These are phyloP conservation scores for Penicillium egyptiacum DNA, from an alignment of 495 filamentous ascomycete species.

Conservation along the genomic window DNA sequence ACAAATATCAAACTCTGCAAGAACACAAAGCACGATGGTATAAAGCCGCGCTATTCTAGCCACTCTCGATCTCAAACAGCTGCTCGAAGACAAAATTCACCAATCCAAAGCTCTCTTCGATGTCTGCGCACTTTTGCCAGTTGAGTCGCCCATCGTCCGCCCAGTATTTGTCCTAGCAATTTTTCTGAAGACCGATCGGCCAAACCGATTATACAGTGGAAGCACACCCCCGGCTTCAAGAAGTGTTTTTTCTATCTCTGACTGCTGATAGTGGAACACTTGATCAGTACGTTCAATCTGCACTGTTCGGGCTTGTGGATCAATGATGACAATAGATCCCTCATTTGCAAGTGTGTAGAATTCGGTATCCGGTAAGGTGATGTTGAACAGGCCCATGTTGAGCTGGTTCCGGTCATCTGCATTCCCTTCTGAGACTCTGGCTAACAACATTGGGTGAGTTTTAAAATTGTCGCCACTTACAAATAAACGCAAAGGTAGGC, in stretches of 20 bases:
- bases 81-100: neutral
- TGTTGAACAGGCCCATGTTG: slow-evolving; percentile 8
- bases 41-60: neutral
- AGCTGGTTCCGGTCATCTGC: slow-evolving; percentile 7
- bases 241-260: slow-evolving; percentile 5
- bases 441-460: neutral
- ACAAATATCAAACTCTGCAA: neutral
- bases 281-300: slow-evolving; percentile 2
- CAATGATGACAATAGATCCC: slow-evolving; percentile 1
- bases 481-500: slow-evolving; percentile 3
- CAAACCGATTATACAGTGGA: slow-evolving; percentile 5
- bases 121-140: neutral
- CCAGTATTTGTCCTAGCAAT: neutral
- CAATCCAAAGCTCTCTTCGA: neutral
- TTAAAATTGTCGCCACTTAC: neutral
- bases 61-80: neutral
- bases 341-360: slow-evolving; percentile 3
- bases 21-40: neutral
- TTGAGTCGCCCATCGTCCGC: neutral
- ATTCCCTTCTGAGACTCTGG: neutral
- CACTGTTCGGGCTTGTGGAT: neutral
- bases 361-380: slow-evolving; percentile 4
- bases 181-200: neutral
- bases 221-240: slow-evolving; percentile 3
- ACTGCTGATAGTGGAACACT: slow-evolving; percentile 5